phyloP scores from a whole-genome alignment of 2,329 filamentous ascomycete species.

The Stagonosporopsis vannaccii region DNA sequence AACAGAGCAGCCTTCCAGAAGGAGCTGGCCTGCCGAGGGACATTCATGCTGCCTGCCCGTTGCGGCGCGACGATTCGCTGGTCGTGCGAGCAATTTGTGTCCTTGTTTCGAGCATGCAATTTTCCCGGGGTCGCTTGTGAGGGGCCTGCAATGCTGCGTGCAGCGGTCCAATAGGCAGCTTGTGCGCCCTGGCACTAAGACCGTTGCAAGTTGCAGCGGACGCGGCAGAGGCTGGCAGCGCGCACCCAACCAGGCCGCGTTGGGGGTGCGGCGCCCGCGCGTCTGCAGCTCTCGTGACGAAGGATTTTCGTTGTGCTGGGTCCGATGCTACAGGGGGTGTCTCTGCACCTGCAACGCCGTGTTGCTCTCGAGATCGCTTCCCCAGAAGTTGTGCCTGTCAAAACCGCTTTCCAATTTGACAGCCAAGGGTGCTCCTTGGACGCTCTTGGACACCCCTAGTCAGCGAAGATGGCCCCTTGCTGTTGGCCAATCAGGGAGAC shows the following conservation, averaged over 20 bases:
- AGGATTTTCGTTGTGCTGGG: constrained; percentile 5
- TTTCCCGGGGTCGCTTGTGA: constrained; percentile 13
- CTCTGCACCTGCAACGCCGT: not conserved
- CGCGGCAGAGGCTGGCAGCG: constrained; percentile 17
- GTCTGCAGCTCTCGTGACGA: constrained; percentile 13
- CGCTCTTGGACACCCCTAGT: constrained; percentile 1
- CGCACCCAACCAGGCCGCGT: constrained; percentile 1
- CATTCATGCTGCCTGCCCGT: constrained; percentile 6
- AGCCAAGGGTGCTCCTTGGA: constrained; percentile 23
- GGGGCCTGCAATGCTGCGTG: constrained; percentile 2
- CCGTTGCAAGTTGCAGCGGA: constrained; percentile 15
- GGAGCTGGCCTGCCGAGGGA: not conserved
- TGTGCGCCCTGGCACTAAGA: constrained; percentile 6
- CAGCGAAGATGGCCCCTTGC: constrained; percentile 7
- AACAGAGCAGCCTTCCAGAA: constrained; percentile 1
- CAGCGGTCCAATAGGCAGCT: not conserved
- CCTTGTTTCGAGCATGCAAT: constrained; percentile 12
- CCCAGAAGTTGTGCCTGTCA: constrained; percentile 17
- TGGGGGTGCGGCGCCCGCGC: constrained; percentile 3
- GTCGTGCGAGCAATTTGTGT: constrained; percentile 9
- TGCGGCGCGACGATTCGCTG: constrained; percentile 8
- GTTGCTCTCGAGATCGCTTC: constrained; percentile 8
- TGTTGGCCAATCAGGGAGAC: constrained; percentile 20
- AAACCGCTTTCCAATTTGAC: not conserved
- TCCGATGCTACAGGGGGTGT: not conserved